These are phyloP conservation scores for Fallopia convolvulus DNA, from an alignment of 148 eudicot genomes.

Conservation along the genomic window DNA sequence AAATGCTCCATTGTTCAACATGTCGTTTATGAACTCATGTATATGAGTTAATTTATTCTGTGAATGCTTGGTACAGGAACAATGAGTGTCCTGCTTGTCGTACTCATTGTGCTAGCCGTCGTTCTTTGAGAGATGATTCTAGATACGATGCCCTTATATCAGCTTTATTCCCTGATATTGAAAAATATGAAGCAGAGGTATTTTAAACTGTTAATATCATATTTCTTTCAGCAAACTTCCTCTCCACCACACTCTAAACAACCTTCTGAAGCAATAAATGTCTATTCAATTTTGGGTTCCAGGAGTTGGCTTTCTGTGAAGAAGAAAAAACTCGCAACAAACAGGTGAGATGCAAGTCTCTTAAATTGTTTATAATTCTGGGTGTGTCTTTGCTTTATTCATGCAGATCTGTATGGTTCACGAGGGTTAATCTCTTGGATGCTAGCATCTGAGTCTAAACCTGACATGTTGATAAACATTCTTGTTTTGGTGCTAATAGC, in stretches of 20 bases:
- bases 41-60: background rate
- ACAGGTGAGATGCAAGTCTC: constrained; percentile 34
- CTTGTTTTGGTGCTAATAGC: background rate
- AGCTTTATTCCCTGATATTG: constrained; percentile 67
- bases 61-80: constrained; percentile 35
- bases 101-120: constrained; percentile 83
- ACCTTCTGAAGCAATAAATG: background rate
- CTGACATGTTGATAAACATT: background rate
- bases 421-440: background rate
- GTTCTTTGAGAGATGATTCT: constrained; percentile 81
- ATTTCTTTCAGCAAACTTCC: background rate
- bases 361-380: background rate
- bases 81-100: constrained; percentile 91
- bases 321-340: constrained; percentile 67
- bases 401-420: background rate
- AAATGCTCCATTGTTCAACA: background rate
- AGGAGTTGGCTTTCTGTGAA: constrained; percentile 80
- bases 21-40: constrained; percentile 4
- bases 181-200: constrained; percentile 75
- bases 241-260: background rate
- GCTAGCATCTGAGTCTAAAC: background rate
- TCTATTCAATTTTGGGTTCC: constrained; percentile 9
- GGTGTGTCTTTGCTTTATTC: background rate
- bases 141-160: constrained; percentile 64
- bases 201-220: background rate